These are phyloP conservation scores for Kwoniella shandongensis DNA, from an alignment of 768 basidiomycete species.

Conservation along the genomic window DNA sequence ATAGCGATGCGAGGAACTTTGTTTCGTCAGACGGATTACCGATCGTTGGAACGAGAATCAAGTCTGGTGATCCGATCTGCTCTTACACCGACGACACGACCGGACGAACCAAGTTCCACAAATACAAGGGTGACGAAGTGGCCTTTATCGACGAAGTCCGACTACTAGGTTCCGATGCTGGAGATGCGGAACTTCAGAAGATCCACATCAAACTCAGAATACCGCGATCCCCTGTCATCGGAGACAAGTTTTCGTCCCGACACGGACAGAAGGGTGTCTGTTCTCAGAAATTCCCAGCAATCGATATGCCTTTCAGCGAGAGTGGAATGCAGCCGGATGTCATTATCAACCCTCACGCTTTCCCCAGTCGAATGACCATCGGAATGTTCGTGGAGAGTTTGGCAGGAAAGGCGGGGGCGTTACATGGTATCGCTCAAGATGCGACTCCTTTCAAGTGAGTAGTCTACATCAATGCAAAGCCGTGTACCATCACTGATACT, in stretches of 20 bases:
- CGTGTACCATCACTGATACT: constrained; percentile 4
- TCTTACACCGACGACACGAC: constrained; percentile 85
- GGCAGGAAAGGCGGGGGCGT: constrained; percentile 98
- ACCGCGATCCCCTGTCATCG: constrained; percentile 92
- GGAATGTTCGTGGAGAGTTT: constrained; percentile 99
- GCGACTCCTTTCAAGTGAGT: constrained; percentile 95
- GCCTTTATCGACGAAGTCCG: constrained; percentile 89
- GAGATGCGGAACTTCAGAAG: constrained; percentile 85
- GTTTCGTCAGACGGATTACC: constrained; percentile 85
- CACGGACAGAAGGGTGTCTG: constrained; percentile 99
- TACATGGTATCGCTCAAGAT: constrained; percentile 98
- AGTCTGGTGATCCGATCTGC: constrained; percentile 74
- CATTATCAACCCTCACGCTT: constrained; percentile 99
- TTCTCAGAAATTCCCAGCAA: constrained; percentile 96
- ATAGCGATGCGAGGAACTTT: constrained; percentile 56
- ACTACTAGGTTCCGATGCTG: constrained; percentile 81
- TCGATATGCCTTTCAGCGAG: constrained; percentile 99
- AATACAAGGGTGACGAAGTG: constrained; percentile 94
- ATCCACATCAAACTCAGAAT: constrained; percentile 90
- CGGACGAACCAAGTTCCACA: constrained; percentile 77
- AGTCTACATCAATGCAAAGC: no score
- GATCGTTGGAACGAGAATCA: constrained; percentile 67
- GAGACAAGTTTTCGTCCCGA: constrained; percentile 98
- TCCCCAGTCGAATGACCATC: constrained; percentile 99
- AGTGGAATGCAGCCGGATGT: constrained; percentile 98